Percentiles rank a stretch among this genome's conserved stretches.
phyloP scores from a whole-genome alignment of 305 asterid genomes.

The Fraxinus angustifolia region DNA sequence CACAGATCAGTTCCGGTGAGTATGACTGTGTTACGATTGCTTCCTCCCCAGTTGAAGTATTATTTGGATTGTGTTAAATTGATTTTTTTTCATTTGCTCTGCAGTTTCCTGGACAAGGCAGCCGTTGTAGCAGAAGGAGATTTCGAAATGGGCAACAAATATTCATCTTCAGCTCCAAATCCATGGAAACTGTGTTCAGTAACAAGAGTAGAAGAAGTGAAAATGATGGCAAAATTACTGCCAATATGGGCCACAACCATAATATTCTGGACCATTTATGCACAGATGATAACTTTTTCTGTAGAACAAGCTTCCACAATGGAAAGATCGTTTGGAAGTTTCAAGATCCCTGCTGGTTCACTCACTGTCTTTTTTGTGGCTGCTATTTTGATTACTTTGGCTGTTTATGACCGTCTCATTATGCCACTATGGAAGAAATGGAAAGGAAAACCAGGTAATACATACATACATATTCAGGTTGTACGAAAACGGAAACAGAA shows the following conservation, averaged over 20 bases:
- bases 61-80: neutral
- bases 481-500: neutral
- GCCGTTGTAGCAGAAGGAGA: slow-evolving; percentile 66
- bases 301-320: slow-evolving; percentile 85
- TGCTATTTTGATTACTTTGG: slow-evolving; percentile 63
- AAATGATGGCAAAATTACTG: slow-evolving; percentile 67
- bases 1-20: slow-evolving; percentile 60
- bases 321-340: slow-evolving; percentile 53
- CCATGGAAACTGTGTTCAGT: slow-evolving; percentile 75
- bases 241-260: slow-evolving; percentile 94
- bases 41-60: neutral
- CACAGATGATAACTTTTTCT: slow-evolving; percentile 88
- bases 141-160: slow-evolving; percentile 16
- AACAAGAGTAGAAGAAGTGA: slow-evolving; percentile 84
- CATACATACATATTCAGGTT: neutral
- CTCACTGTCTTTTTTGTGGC: slow-evolving; percentile 76
- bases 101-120: slow-evolving; percentile 75
- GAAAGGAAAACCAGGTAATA: slow-evolving; percentile 61
- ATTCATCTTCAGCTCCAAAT: slow-evolving; percentile 34
- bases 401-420: slow-evolving; percentile 59
- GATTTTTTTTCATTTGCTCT: neutral
- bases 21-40: neutral
- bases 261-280: slow-evolving; percentile 83
- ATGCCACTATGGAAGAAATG: slow-evolving; percentile 75
- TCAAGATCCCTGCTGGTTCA: slow-evolving; percentile 80